A percentile compares a stretch with the other conserved stretches of the same genome.
Evolutionary conservation across 2,329 filamentous ascomycete genomes (phyloP).

Genomic region (Ophiocordyceps camponoti-saundersi): DNA sequence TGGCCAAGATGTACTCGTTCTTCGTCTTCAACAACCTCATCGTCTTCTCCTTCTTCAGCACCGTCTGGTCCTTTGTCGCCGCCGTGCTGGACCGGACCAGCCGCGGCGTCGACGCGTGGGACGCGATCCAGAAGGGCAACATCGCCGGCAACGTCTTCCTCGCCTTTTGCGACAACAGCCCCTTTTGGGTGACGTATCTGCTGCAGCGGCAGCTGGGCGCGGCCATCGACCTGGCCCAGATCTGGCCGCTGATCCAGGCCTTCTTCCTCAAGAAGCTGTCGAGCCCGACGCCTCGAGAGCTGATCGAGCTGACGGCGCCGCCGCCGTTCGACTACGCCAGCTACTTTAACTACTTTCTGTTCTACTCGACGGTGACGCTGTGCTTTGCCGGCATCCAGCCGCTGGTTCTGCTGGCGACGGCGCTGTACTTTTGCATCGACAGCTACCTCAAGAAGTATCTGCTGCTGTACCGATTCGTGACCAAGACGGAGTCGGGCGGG

Average conservation of each 20-base stretch:
- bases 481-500: conserved; percentile 90
- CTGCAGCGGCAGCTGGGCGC: conserved; percentile 86
- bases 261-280: conserved; percentile 75
- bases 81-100: conserved; percentile 43
- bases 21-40: conserved; percentile 96
- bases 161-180: conserved; percentile 66
- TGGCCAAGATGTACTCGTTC: conserved; percentile 81
- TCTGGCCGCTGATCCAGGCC: conserved; percentile 69
- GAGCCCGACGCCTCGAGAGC: conserved; percentile 72
- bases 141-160: conserved; percentile 48
- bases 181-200: conserved; percentile 90
- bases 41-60: conserved; percentile 83
- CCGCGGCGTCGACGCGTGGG: conserved; percentile 44
- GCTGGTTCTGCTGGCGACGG: conserved; percentile 68
- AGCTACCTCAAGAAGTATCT: conserved; percentile 90
- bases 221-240: conserved; percentile 80
- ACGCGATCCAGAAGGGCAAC: conserved; percentile 47
- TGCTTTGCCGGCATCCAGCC: conserved; percentile 78
- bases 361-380: conserved; percentile 78
- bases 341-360: conserved; percentile 97
- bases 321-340: conserved; percentile 86
- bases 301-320: conserved; percentile 86
- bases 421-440: conserved; percentile 79
- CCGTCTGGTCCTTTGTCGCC: conserved; percentile 58
- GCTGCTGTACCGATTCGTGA: conserved; percentile 84